These are phyloP conservation scores for Aquanectria penicillioides DNA, from an alignment of 2,329 filamentous ascomycete species.

Conservation along the genomic window DNA sequence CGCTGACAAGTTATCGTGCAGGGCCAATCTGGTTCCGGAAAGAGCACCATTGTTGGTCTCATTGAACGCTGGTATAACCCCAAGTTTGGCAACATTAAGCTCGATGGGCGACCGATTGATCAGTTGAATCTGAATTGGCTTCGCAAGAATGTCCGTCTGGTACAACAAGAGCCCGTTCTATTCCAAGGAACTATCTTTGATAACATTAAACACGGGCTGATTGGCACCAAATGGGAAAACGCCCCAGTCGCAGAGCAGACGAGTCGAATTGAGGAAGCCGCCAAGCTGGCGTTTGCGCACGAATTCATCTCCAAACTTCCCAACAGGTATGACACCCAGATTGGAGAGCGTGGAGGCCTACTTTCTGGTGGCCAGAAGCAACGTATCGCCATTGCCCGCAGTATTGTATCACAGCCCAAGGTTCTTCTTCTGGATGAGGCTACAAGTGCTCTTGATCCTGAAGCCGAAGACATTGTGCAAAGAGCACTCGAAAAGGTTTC, in stretches of 20 bases:
- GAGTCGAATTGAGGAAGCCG: conserved; percentile 54
- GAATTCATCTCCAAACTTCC: conserved; percentile 60
- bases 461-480: conserved; percentile 61
- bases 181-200: conserved; percentile 59
- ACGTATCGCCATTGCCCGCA: conserved; percentile 67
- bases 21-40: conserved; percentile 49
- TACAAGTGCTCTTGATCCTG: conserved; percentile 62
- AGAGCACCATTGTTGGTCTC: conserved; percentile 48
- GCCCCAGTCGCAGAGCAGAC: conserved; percentile 51
- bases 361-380: conserved; percentile 75
- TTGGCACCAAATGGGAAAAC: conserved; percentile 45
- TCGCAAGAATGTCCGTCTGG: conserved; percentile 41
- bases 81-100: conserved; percentile 40
- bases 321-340: conserved; percentile 59
- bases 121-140: conserved; percentile 49
- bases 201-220: conserved; percentile 61
- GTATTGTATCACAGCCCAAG: conserved; percentile 52
- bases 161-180: conserved; percentile 48
- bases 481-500: conserved; percentile 63
- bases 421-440: conserved; percentile 75
- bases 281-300: conserved; percentile 57
- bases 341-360: conserved; percentile 70
- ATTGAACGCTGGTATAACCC: conserved; percentile 50
- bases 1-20: conserved; percentile 23
- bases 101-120: conserved; percentile 45